Evolutionary conservation across 78 protist species (phyloP).

Genomic region (Cavenderia fasciculata): DNA sequence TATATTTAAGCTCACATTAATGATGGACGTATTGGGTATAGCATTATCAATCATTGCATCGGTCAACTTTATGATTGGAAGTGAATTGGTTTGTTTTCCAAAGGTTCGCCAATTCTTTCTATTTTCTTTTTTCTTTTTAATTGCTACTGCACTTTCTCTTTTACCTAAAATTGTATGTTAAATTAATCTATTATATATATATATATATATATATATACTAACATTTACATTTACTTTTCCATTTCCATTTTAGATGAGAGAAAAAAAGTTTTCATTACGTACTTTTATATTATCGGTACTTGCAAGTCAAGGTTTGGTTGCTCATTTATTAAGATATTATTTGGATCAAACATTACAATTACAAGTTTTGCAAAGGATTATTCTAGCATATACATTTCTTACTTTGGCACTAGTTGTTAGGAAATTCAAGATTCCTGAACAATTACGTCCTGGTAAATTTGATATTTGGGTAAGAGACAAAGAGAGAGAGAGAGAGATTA

Average conservation of each 20-base stretch:
- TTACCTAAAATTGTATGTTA: conserved; percentile 39
- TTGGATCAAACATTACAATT: neutral
- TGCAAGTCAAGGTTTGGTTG: conserved; percentile 42
- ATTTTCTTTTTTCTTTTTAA: conserved; percentile 26
- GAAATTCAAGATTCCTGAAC: conserved; percentile 38
- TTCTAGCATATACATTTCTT: conserved; percentile 7
- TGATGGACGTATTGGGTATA: conserved; percentile 39
- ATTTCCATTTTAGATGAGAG: conserved; percentile 44
- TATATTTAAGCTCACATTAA: conserved; percentile 25
- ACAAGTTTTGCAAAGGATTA: neutral
- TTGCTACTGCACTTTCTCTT: conserved; percentile 16
- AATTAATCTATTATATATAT: neutral
- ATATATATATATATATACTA: neutral
- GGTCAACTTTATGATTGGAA: conserved; percentile 24
- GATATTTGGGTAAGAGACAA: conserved; percentile 37
- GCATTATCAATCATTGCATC: conserved; percentile 27
- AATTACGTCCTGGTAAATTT: conserved; percentile 19
- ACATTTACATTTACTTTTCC: no score
- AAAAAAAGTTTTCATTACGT: conserved; percentile 36
- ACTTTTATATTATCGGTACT: conserved; percentile 33
- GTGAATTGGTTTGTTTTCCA: conserved; percentile 41
- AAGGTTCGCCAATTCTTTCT: neutral
- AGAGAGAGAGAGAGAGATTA: no score
- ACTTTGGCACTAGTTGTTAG: conserved; percentile 38
- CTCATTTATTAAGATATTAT: conserved; percentile 43